Base-by-base conservation (phyloP, 805 yeast genomes). In the Yarrowia keelungensis region DNA sequence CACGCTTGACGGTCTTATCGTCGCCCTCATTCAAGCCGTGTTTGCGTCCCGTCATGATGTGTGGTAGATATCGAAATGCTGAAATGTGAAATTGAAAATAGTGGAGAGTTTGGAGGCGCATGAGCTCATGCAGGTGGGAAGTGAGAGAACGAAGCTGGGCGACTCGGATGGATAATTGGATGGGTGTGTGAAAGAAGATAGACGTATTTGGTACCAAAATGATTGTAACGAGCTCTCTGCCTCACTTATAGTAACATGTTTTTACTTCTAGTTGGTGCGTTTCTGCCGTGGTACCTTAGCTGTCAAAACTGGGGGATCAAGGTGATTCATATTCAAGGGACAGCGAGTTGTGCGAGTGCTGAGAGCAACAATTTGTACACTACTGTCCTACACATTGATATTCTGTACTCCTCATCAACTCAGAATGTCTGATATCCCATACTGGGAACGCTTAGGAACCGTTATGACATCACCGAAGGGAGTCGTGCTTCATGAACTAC, bases 1-100 rank as follows among this genome's bases (percentile, higher is more conserved):
- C 51, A 8, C 65, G 65, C 15, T 59, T 59, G 2, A 35, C 65
- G 10, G 65, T 32, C 50, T 59, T 59, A 8, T 42, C 49, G 62
- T 56, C 62, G 12, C 32, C 41, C 38, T 43, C 51, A n/a, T n/a
- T 16, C 35, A 62, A 12, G n/a, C 67, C 56, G 14, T 62, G 67
- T 47, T 62, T 62, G 36, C 67, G 56, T 32, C 67, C 67, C 12
- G 56, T 47, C 67, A 62, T 62, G 67, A 12, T 36, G 53, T 43
- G 46, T 58, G 38, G 22, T 41, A 4, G 12, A 15, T 15, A 26
- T 10, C 22, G 43, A 54, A 39, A 22, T 54, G 45, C 12, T 5
- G n/a, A 32, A 11, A 9, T n/a, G 39, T 32, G 22, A 26, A 42
- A 11, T 45, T 59, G 51, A 53, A 53, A 53, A 53, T 53, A 10